Evolutionary conservation across 108 stramenopile genomes (phyloP), one percentile per base, ranked within the genome.

Genomic region (Seminavis robusta): DNA sequence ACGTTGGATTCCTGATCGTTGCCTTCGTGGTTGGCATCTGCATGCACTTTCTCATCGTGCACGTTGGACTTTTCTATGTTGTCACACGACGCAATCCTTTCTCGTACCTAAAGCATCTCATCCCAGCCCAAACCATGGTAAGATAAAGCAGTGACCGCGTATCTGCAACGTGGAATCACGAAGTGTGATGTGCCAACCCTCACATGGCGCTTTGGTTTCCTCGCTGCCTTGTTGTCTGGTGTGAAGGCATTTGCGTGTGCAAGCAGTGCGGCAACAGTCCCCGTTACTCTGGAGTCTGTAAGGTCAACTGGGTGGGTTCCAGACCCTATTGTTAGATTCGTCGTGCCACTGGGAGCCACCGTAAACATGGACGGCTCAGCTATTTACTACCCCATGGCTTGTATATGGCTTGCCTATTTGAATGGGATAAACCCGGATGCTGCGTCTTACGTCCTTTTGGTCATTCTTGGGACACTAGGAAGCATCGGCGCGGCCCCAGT

Each of bases 231-330:
- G n/a, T n/a, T n/a, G n/a, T n/a, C n/a, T n/a, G n/a, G n/a, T n/a
- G n/a, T n/a, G n/a, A n/a, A n/a, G n/a, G 71, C 65, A 0, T 73
- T 73, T 41, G 53, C 65, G 13, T 31, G 52, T 26, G 59, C 65
- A 5, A 65, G 63, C 29, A 60, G 58, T 37, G 71, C 71, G 32
- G 71, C 71, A n/a, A 73, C 65, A 23, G 40, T 73, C 17, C 71
- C 71, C 0, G 39, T 60, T 1, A 44, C 59, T 49, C 26, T 73
- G 3, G 52, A 21, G 3, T 52, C 53, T 40, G 59, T 52, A 11
- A 46, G 49, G 25, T 31, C 51, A 8, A 64, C 65, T 15, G 65
- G 59, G 16, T 26, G 47, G 28, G 65, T 65, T 9, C 42, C 58
- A 24, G 65, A 59, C 15, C 29, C 59, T 24, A 40, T 73, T 28